phyloP scores from a whole-genome alignment of 371 early-diverging fungal genomes.

The Smittium mucronatum region DNA sequence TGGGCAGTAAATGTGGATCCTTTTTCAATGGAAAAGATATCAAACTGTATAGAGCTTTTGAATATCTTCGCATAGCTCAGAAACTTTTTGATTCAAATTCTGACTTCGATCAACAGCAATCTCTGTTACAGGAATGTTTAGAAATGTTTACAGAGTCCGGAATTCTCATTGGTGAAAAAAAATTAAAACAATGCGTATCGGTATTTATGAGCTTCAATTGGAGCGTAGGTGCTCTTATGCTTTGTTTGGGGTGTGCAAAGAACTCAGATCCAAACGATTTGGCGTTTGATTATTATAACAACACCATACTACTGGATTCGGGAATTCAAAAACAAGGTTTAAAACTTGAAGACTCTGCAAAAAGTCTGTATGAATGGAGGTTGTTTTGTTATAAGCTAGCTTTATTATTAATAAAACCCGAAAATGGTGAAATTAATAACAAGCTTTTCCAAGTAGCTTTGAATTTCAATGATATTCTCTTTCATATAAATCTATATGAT shows the following conservation, averaged over 20 bases:
- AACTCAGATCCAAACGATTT: conserved; percentile 46
- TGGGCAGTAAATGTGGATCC: conserved; percentile 53
- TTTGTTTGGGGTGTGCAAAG: conserved; percentile 55
- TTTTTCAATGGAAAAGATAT: conserved; percentile 62
- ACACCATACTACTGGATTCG: conserved; percentile 13
- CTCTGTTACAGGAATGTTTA: conserved; percentile 34
- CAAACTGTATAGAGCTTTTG: conserved; percentile 56
- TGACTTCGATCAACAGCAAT: conserved; percentile 42
- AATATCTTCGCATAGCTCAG: conserved; percentile 32
- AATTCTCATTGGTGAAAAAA: not conserved
- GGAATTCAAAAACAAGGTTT: not conserved
- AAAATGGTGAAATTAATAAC: not conserved
- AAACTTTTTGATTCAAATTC: conserved; percentile 40
- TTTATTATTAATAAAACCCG: not conserved
- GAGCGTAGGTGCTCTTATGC: conserved; percentile 34
- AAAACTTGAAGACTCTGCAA: not conserved
- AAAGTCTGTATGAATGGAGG: not conserved
- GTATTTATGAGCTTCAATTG: not conserved
- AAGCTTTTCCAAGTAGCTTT: conserved; percentile 33
- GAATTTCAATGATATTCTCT: conserved; percentile 40
- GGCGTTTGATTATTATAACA: conserved; percentile 35
- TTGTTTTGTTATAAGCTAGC: not conserved
- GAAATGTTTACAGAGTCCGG: conserved; percentile 41
- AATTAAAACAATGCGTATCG: not conserved
- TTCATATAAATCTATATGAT: conserved; percentile 54